Evolutionary conservation across 371 early-diverging fungal species (phyloP).

Genomic region (Haplosporangium sp.): DNA sequence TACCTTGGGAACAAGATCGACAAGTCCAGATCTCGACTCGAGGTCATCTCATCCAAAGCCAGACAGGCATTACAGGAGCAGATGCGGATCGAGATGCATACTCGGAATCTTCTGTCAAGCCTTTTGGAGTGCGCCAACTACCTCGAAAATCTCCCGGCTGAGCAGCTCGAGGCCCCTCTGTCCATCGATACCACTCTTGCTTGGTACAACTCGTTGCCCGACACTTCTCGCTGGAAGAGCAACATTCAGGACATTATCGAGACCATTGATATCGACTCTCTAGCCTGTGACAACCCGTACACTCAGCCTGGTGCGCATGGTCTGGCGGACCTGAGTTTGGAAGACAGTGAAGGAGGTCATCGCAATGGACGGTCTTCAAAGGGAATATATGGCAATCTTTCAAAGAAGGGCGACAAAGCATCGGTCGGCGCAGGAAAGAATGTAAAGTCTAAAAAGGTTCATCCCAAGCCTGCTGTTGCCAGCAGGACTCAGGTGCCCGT

Average conservation of each 20-base stretch:
- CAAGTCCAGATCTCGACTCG: conserved; percentile 46
- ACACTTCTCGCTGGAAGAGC: conserved; percentile 51
- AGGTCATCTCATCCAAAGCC: conserved; percentile 44
- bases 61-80: conserved; percentile 38
- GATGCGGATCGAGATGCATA: conserved; percentile 39
- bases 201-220: conserved; percentile 50
- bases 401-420: conserved; percentile 30
- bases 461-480: conserved; percentile 31
- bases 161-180: conserved; percentile 42
- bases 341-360: conserved; percentile 41
- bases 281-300: conserved; percentile 41
- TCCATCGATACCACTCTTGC: conserved; percentile 52
- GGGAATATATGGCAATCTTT: conserved; percentile 31
- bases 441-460: conserved; percentile 51
- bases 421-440: conserved; percentile 24
- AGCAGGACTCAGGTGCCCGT: conserved; percentile 30
- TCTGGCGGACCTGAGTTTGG: conserved; percentile 28
- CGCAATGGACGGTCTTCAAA: conserved; percentile 48
- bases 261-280: conserved; percentile 42
- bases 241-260: conserved; percentile 51
- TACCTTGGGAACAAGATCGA: conserved; percentile 44
- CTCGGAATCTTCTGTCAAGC: conserved; percentile 45
- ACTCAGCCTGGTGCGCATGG: conserved; percentile 26
- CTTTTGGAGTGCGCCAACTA: conserved; percentile 50
- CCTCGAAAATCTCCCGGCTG: conserved; percentile 40